Conservation (phyloP, 352 stramenopile genomes). For the Pythium coloratum region DNA sequence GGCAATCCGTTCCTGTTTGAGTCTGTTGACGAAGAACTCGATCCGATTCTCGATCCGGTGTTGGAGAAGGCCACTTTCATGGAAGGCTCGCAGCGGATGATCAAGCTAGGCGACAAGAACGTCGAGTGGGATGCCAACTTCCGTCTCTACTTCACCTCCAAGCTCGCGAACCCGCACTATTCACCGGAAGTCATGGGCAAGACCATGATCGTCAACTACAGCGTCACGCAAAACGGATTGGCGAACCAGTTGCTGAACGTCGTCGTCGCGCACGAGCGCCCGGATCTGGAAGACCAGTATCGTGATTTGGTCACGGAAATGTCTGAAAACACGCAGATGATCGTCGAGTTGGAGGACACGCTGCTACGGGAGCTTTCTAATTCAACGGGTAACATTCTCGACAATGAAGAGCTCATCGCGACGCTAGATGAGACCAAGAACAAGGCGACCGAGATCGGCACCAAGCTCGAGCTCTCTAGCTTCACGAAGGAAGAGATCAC, state of each 20-base stretch:
- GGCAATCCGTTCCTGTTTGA: conserved; percentile 96
- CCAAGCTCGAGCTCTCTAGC: conserved; percentile 90
- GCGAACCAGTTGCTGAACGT: conserved; percentile 94
- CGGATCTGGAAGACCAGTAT: conserved; percentile 94
- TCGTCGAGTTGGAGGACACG: conserved; percentile 93
- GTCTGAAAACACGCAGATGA: conserved; percentile 91
- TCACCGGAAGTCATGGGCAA: conserved; percentile 96
- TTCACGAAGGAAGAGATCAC: conserved; percentile 96
- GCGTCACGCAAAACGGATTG: conserved; percentile 90
- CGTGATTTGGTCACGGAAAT: conserved; percentile 91
- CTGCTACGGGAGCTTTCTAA: conserved; percentile 90
- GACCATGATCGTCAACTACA: conserved; percentile 97
- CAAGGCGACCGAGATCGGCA: conserved; percentile 93
- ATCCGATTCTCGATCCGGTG: conserved; percentile 94
- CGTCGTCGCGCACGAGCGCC: conserved; percentile 91
- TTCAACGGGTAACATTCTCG: conserved; percentile 92
- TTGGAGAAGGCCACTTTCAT: conserved; percentile 93
- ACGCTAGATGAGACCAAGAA: conserved; percentile 95
- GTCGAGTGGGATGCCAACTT: conserved; percentile 94
- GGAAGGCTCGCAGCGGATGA: conserved; percentile 88
- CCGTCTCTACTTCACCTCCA: conserved; percentile 93
- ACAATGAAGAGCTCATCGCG: conserved; percentile 94
- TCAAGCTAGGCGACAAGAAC: conserved; percentile 94
- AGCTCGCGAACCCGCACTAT: conserved; percentile 94
- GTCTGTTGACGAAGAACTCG: conserved; percentile 93